Evolutionary conservation across 2,329 filamentous ascomycete genomes (phyloP).

Genomic region (Cylindrodendrum hubeiense): DNA sequence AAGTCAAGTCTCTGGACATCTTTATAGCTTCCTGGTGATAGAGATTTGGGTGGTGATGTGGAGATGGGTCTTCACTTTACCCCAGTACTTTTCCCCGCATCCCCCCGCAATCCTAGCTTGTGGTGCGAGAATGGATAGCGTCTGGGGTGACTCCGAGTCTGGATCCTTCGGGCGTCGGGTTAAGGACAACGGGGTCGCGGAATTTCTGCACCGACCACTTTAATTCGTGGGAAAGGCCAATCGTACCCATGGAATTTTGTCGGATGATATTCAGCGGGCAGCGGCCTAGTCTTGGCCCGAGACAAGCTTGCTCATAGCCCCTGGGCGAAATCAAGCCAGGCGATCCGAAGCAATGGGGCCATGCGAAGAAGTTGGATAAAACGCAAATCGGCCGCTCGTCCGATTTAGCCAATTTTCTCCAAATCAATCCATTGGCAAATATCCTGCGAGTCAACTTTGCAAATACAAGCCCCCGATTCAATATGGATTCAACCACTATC

Average conservation of each 20-base stretch:
- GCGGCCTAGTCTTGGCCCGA: neutral
- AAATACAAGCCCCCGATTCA: neutral
- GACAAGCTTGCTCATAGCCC: neutral
- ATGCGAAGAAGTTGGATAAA: neutral
- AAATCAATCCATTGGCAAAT: neutral
- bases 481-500: neutral
- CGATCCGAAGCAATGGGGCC: neutral
- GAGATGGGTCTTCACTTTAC: too few species aligned
- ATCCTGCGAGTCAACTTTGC: neutral
- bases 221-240: neutral
- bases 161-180: neutral
- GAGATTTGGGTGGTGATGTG: too few species aligned
- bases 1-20: too few species aligned
- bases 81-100: too few species aligned
- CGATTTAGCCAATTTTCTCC: neutral
- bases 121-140: too few species aligned
- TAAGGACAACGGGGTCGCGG: neutral
- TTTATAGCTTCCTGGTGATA: too few species aligned
- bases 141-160: too few species aligned
- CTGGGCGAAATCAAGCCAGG: neutral
- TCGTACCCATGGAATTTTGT: neutral
- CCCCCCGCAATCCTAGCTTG: too few species aligned
- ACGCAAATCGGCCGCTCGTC: neutral
- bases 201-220: neutral
- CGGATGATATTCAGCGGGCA: neutral